Conservation (phyloP, 306 rosid species). For the Betula pendula region DNA sequence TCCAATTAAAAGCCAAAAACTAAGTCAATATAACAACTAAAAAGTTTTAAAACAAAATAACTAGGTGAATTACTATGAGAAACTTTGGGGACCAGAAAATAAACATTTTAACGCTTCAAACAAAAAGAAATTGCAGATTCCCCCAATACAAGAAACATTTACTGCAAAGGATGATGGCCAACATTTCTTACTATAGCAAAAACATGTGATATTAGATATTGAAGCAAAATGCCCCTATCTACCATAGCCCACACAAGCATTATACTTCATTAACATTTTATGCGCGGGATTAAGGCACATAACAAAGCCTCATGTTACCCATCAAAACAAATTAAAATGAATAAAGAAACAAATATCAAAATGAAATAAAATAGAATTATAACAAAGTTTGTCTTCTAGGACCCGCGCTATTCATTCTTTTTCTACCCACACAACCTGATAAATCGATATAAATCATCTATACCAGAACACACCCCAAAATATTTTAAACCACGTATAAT, state of each 20-base stretch:
- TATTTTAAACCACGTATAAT: too few relatives aligned
- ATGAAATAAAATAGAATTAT: background rate
- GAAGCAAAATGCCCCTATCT: background rate
- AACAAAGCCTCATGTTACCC: background rate
- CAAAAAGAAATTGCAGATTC: background rate
- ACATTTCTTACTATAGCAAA: background rate
- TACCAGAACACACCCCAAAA: too few relatives aligned
- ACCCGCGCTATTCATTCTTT: background rate
- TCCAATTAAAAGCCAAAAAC: background rate
- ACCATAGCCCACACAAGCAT: background rate
- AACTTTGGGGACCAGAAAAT: background rate
- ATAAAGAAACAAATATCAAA: too few relatives aligned
- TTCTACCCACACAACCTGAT: background rate
- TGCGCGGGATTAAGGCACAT: background rate
- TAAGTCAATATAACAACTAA: background rate
- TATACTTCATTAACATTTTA: background rate
- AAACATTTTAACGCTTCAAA: background rate
- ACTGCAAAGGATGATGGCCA: background rate
- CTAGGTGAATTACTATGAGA: background rate
- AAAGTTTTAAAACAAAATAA: background rate
- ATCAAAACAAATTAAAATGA: background rate
- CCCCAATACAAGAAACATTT: background rate
- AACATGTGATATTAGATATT: background rate
- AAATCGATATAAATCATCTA: too few relatives aligned
- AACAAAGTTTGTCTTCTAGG: background rate